Percentiles rank a stretch among this genome's conserved stretches.
phyloP scores from a whole-genome alignment of 1,284 basidiomycete species.

The Boletellus deceptivus region DNA sequence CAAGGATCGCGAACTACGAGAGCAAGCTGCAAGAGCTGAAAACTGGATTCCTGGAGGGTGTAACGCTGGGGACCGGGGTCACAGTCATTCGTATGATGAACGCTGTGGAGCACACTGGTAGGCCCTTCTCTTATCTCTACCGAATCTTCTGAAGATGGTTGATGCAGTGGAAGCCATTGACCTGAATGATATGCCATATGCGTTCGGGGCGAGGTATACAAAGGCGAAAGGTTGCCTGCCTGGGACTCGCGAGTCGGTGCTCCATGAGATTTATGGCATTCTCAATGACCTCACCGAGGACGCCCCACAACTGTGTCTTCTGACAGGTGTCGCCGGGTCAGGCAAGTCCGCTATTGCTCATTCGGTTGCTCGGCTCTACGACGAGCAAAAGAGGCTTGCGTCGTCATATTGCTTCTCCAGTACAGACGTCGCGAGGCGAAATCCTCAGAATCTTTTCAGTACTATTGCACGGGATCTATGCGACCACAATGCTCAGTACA shows the following conservation, averaged over 20 bases:
- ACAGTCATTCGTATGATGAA: not conserved
- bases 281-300: not conserved
- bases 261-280: constrained; percentile 15
- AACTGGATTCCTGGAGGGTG: not conserved
- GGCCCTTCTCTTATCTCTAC: no score
- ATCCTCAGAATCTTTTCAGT: constrained; percentile 1
- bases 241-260: not conserved
- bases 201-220: no score
- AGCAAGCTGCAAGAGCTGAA: not conserved
- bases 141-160: no score
- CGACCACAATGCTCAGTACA: no score
- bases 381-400: not conserved
- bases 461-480: constrained; percentile 6
- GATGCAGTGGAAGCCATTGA: no score
- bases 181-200: no score
- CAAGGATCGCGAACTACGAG: not conserved
- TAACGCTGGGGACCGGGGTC: not conserved
- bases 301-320: not conserved
- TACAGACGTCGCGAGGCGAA: not conserved
- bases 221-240: not conserved
- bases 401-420: not conserved
- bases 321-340: not conserved
- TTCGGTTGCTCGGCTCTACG: not conserved
- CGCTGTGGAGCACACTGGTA: not conserved
- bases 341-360: no score